These are phyloP conservation scores for Dissophora ornata DNA, from an alignment of 192 early-diverging fungal genomes.

Conservation along the genomic window DNA sequence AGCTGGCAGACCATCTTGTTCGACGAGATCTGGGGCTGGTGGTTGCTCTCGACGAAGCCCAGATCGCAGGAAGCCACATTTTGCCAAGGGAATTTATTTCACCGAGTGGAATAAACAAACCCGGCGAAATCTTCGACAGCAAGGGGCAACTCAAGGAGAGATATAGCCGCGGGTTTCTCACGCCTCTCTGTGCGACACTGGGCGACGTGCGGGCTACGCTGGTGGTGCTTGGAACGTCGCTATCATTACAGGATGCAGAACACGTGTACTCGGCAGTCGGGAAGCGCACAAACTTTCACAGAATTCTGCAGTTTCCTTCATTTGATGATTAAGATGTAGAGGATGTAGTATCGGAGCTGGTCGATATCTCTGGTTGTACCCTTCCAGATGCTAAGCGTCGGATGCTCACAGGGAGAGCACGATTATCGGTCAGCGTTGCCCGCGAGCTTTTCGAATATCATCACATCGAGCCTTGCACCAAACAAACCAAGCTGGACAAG, in stretches of 20 bases:
- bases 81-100: conserved; percentile 10
- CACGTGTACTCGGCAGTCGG: conserved; percentile 31
- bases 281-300: conserved; percentile 15
- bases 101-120: conserved; percentile 1
- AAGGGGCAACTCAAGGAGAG: neutral
- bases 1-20: conserved; percentile 12
- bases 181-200: conserved; percentile 28
- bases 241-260: conserved; percentile 30
- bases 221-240: conserved; percentile 43
- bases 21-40: neutral
- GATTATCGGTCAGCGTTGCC: conserved; percentile 19
- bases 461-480: neutral
- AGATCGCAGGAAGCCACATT: conserved; percentile 5
- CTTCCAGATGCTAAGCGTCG: conserved; percentile 9
- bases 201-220: conserved; percentile 23
- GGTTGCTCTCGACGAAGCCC: conserved; percentile 47
- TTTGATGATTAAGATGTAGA: conserved; percentile 12
- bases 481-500: conserved; percentile 29
- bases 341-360: neutral
- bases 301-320: conserved; percentile 18
- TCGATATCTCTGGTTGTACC: conserved; percentile 6
- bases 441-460: conserved; percentile 16
- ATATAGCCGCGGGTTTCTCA: conserved; percentile 44
- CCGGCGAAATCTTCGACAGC: neutral
- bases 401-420: conserved; percentile 14